Evolutionary conservation across 2,329 filamentous ascomycete genomes (phyloP).

Genomic region (Xylariaceae sp.): DNA sequence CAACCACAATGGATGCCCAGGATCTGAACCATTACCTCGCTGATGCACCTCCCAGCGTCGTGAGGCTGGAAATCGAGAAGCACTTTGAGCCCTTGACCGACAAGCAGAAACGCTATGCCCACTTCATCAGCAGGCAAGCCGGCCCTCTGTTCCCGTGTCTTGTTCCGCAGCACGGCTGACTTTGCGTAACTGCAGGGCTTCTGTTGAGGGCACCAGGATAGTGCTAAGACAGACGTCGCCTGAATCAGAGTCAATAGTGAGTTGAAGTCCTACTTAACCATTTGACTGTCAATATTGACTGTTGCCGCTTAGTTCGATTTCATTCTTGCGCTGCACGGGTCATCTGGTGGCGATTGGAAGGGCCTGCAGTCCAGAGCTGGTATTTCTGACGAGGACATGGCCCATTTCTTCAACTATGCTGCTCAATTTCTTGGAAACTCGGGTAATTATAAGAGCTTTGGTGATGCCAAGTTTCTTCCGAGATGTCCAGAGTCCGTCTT

Average conservation of each 20-base stretch:
- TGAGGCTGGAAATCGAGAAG: constrained; percentile 83
- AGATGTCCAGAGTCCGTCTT: constrained; percentile 62
- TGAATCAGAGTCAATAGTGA: constrained; percentile 67
- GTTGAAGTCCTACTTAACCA: constrained; percentile 7
- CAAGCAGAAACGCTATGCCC: constrained; percentile 83
- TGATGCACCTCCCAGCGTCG: constrained; percentile 83
- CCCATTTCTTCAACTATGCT: constrained; percentile 70
- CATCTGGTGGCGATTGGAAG: constrained; percentile 66
- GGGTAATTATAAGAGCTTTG: constrained; percentile 85
- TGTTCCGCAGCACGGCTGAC: constrained; percentile 14
- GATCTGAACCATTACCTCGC: constrained; percentile 77
- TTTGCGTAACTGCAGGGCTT: constrained; percentile 50
- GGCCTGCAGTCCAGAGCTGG: constrained; percentile 60
- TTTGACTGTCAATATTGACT: constrained; percentile 13
- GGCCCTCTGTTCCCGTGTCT: constrained; percentile 15
- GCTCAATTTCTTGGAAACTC: constrained; percentile 75
- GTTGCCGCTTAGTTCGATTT: constrained; percentile 57
- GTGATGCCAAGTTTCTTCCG: constrained; percentile 79
- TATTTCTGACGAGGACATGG: constrained; percentile 60
- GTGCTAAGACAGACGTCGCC: constrained; percentile 78
- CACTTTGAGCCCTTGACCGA: constrained; percentile 78
- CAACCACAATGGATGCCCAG: constrained; percentile 51
- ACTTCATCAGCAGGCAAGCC: constrained; percentile 73
- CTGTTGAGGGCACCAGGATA: constrained; percentile 72
- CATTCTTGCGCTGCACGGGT: constrained; percentile 67